A percentile compares a stretch with the other conserved stretches of the same genome.
Evolutionary conservation across 306 rosid genomes (phyloP).

Genomic region (Castanea crenata): DNA sequence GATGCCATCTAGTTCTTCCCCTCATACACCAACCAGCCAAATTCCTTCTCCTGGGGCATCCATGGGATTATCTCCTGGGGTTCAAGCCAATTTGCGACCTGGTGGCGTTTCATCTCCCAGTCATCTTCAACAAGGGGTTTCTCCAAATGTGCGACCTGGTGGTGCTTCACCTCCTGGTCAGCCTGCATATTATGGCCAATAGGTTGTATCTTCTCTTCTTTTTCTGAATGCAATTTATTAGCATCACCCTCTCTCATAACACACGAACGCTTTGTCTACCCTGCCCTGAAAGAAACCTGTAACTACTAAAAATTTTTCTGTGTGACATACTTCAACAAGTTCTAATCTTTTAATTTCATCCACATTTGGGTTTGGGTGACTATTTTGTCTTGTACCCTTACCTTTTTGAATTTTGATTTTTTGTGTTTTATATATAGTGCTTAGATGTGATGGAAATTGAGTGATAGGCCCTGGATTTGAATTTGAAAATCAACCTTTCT

Average conservation of each 20-base stretch:
- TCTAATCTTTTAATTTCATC: background rate
- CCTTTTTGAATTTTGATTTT: background rate
- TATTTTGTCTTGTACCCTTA: background rate
- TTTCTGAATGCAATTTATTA: conserved; percentile 14
- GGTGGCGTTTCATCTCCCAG: conserved; percentile 45
- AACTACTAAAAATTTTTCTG: conserved; percentile 8
- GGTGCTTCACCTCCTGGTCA: conserved; percentile 38
- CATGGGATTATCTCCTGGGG: conserved; percentile 38
- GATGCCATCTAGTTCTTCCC: conserved; percentile 52
- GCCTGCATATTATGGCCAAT: conserved; percentile 38
- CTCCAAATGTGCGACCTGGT: conserved; percentile 19
- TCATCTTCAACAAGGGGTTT: conserved; percentile 26
- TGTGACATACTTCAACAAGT: background rate
- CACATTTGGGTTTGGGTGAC: background rate
- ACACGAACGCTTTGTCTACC: background rate
- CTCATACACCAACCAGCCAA: conserved; percentile 42
- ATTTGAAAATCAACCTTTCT: no score
- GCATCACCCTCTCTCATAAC: background rate
- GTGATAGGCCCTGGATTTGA: background rate
- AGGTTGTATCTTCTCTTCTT: conserved; percentile 12
- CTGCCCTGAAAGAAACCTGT: background rate
- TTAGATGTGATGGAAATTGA: background rate
- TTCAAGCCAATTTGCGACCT: conserved; percentile 30
- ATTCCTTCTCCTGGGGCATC: conserved; percentile 36
- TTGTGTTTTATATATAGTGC: background rate